Evolutionary conservation across 2,329 filamentous ascomycete genomes (phyloP), one percentile per base, ranked within the genome.

Genomic region (Paecilomyces niveus): DNA sequence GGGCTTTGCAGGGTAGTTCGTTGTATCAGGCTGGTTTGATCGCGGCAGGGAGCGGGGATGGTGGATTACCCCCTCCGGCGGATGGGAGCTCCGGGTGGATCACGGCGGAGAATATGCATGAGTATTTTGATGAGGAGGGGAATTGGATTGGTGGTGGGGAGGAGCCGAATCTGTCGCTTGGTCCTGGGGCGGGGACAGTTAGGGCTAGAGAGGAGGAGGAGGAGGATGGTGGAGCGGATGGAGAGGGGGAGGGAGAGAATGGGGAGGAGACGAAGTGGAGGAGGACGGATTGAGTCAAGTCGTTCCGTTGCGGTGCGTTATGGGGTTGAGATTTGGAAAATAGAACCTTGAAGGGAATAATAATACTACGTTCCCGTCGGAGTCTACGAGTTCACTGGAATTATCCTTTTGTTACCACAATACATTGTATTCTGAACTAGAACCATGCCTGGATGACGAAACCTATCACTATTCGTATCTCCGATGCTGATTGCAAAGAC

Each of bases 61-160:
- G 74, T 1, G 76, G 72, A 3, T 58, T 80, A 51, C 79, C 79
- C 31, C 78, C 78, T 33, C 74, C 78, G 3, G 72, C 80, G 66
- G 76, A 74, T 35, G 78, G 78, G 15, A 80, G 78, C 58, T 78
- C 77, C 1, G 78, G 78, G 8, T 80, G 78, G 78, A 80, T 97
- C 69, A 97, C 93, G 15, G 89, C 90, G 8, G 93, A 96, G 58
- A 97, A 97, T 67, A 87, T 96, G 71, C 81, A 88, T 63, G 84
- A 96, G 65, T 96, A 86, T 69, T 89, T 94, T 73, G 89, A 94
- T 66, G 86, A 83, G 61, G 83, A 92, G 8, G 90, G 90, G 2
- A 92, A 93, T 69, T 93, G 88, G 83, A 88, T 89, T 62, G 83
- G 78, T 66, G 49, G 79, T 70, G 59, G 77, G 64, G 70, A 83